Conservation (phyloP, 768 basidiomycete species). For the Saitozyma sp. region DNA sequence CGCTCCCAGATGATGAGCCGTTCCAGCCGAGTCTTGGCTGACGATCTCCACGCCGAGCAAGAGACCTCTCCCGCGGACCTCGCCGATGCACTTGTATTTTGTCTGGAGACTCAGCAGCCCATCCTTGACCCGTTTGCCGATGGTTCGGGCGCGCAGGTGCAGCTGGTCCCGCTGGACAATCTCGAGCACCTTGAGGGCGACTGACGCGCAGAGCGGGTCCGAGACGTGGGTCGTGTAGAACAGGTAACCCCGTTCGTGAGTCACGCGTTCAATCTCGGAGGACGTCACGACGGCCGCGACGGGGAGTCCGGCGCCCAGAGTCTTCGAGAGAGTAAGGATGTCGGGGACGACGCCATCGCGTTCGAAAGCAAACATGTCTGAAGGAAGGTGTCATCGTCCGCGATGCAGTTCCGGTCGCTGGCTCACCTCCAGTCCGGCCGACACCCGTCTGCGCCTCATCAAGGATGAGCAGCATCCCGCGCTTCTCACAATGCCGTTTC, state of each 20-base stretch:
- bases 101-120: constrained; percentile 24
- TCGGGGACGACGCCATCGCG: constrained; percentile 35
- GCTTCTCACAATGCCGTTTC: constrained; percentile 31
- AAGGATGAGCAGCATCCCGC: constrained; percentile 41
- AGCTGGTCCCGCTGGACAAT: constrained; percentile 24
- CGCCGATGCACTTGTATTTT: constrained; percentile 29
- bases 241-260: constrained; percentile 25
- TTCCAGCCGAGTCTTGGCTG: constrained; percentile 10
- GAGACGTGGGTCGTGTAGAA: constrained; percentile 39
- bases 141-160: constrained; percentile 6
- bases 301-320: constrained; percentile 41
- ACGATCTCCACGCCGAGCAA: constrained; percentile 24
- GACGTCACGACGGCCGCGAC: constrained; percentile 30
- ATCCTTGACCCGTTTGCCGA: constrained; percentile 12
- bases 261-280: constrained; percentile 17
- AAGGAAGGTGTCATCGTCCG: too few relatives aligned
- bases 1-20: constrained; percentile 2
- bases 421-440: too few relatives aligned
- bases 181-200: constrained; percentile 26
- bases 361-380: constrained; percentile 41
- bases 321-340: constrained; percentile 41
- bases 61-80: constrained; percentile 32
- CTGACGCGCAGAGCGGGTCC: constrained; percentile 26
- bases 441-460: constrained; percentile 45
- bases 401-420: too few relatives aligned